Conservation (phyloP, 2,329 filamentous ascomycete genomes). For the Phaeosphaeriaceae sp. region DNA sequence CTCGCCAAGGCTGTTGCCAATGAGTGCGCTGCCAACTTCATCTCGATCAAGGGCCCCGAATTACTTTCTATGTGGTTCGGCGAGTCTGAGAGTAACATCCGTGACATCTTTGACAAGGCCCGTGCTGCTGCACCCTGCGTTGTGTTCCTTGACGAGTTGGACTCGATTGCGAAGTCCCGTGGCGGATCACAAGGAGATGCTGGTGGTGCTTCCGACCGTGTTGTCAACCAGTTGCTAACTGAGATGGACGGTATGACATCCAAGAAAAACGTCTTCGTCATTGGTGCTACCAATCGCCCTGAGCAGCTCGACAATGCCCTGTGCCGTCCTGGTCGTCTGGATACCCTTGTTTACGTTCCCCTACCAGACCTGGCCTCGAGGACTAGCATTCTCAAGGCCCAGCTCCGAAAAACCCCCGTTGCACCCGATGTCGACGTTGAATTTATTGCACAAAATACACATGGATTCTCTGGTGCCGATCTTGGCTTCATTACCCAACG, state of each 20-base stretch:
- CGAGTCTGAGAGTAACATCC: constrained; percentile 99
- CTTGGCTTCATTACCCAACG: constrained; percentile 98
- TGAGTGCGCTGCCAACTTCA: constrained; percentile 99
- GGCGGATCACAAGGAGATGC: constrained; percentile 95
- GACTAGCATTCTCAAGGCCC: constrained; percentile 87
- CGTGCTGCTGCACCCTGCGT: constrained; percentile 97
- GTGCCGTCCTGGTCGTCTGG: constrained; percentile 97
- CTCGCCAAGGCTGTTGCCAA: constrained; percentile 99
- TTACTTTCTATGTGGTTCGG: constrained; percentile 99
- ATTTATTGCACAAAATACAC: constrained; percentile 95
- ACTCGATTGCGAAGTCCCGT: constrained; percentile 99
- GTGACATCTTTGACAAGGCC: constrained; percentile 99
- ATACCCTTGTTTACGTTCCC: constrained; percentile 97
- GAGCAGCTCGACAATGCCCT: constrained; percentile 98
- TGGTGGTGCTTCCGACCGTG: constrained; percentile 97
- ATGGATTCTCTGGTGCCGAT: constrained; percentile 99
- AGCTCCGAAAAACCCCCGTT: constrained; percentile 97
- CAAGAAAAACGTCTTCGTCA: constrained; percentile 99
- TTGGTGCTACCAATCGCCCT: constrained; percentile 97
- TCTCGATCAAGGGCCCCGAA: constrained; percentile 98
- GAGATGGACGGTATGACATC: constrained; percentile 99
- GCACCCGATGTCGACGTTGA: constrained; percentile 83
- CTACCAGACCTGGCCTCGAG: constrained; percentile 91
- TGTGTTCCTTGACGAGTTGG: constrained; percentile 97
- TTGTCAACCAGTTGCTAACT: constrained; percentile 98